Percentiles rank a stretch among this genome's conserved stretches.
Conservation (phyloP, 805 yeast genomes). For the Candida maris region DNA sequence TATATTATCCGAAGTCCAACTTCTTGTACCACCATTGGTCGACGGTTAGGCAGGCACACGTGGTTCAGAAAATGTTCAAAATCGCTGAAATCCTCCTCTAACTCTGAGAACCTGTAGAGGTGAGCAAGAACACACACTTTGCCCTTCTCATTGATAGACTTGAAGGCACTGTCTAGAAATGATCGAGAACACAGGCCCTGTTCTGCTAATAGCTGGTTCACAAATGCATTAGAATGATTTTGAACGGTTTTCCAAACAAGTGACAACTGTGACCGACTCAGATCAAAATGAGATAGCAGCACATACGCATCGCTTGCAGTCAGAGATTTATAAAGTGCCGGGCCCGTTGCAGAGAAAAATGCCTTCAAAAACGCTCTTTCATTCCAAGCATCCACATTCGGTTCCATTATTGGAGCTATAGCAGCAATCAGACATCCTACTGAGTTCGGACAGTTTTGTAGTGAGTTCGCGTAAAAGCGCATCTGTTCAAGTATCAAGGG, state of each 20-base stretch:
- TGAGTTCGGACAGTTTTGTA: neutral
- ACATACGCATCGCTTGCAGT: constrained; percentile 2
- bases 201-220: constrained; percentile 2
- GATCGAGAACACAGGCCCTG: neutral
- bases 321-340: neutral
- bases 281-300: neutral
- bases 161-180: neutral
- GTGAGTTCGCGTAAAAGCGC: neutral
- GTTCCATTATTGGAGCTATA: neutral
- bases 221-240: neutral
- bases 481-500: neutral
- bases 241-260: constrained; percentile 1
- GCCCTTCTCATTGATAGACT: neutral
- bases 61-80: neutral
- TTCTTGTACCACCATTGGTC: neutral
- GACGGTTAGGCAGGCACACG: neutral
- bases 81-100: neutral
- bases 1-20: neutral
- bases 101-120: neutral
- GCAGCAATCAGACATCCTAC: neutral
- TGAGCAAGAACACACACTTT: neutral
- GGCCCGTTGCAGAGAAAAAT: neutral
- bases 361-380: neutral
- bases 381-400: neutral
- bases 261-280: neutral